A percentile compares a stretch with the other conserved stretches of the same genome.
phyloP scores from a whole-genome alignment of 768 basidiomycete genomes.

The Tulasnella calospora region DNA sequence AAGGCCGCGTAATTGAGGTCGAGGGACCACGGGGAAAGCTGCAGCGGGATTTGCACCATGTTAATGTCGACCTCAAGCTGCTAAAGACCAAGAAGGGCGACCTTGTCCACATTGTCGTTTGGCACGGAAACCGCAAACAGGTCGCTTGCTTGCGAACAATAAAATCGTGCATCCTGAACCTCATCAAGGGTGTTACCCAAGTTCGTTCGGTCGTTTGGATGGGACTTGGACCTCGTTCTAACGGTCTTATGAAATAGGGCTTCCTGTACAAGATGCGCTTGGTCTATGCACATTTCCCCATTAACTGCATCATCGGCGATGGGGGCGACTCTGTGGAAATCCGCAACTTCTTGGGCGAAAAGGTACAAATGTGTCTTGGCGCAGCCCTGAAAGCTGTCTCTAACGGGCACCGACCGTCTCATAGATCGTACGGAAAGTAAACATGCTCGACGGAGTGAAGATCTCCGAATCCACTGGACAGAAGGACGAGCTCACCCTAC shows the following conservation, averaged over 20 bases:
- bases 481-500: conserved; percentile 90
- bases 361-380: conserved; percentile 47
- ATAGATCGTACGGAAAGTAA: conserved; percentile 84
- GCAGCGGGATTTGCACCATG: conserved; percentile 86
- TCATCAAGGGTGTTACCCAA: conserved; percentile 97
- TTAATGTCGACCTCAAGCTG: conserved; percentile 88
- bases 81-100: conserved; percentile 62
- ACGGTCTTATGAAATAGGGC: conserved; percentile 52
- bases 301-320: conserved; percentile 93
- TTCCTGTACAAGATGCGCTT: conserved; percentile 99
- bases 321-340: conserved; percentile 77
- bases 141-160: conserved; percentile 97
- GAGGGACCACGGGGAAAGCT: conserved; percentile 89
- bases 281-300: conserved; percentile 99
- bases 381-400: not conserved
- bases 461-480: conserved; percentile 82
- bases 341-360: conserved; percentile 92
- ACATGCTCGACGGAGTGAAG: conserved; percentile 85
- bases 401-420: not conserved
- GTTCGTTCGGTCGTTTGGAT: conserved; percentile 39
- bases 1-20: conserved; percentile 87
- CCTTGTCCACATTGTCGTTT: conserved; percentile 86
- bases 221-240: conserved; percentile 46
- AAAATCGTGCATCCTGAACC: conserved; percentile 90
- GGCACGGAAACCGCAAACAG: conserved; percentile 98